Evolutionary conservation across 2,329 filamentous ascomycete species (phyloP).

Genomic region (Bipolaris cookei): DNA sequence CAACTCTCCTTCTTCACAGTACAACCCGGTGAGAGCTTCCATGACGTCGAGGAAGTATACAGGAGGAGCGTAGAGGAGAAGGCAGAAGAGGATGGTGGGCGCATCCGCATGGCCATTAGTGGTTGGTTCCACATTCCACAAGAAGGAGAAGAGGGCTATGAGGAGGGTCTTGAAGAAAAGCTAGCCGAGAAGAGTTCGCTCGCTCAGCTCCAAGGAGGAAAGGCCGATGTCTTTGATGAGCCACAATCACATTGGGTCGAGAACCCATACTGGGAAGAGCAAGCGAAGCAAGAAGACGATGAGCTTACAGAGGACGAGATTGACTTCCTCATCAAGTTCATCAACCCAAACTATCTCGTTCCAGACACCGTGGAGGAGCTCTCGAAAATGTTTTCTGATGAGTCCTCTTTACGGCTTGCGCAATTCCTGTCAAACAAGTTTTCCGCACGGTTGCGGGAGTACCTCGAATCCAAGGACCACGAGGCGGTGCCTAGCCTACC

Average conservation of each 20-base stretch:
- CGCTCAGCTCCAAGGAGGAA: conserved; percentile 83
- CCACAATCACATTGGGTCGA: conserved; percentile 68
- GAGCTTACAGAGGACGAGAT: conserved; percentile 79
- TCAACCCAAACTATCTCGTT: conserved; percentile 87
- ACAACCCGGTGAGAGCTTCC: conserved; percentile 97
- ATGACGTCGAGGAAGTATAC: conserved; percentile 98
- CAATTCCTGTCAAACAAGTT: conserved; percentile 82
- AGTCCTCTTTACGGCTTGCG: conserved; percentile 82
- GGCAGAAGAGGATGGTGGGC: conserved; percentile 71
- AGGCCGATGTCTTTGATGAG: conserved; percentile 86
- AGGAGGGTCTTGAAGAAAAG: conserved; percentile 85
- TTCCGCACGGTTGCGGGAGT: conserved; percentile 70
- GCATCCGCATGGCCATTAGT: conserved; percentile 95
- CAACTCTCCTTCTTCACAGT: conserved; percentile 98
- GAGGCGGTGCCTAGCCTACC: conserved; percentile 54
- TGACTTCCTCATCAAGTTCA: conserved; percentile 87
- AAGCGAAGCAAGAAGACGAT: conserved; percentile 55
- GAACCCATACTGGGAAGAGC: conserved; percentile 43
- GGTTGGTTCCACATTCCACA: conserved; percentile 99
- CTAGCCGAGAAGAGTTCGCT: conserved; percentile 88
- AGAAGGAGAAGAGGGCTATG: conserved; percentile 87
- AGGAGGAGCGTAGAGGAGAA: conserved; percentile 65
- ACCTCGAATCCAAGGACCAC: conserved; percentile 64
- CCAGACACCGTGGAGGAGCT: conserved; percentile 89
- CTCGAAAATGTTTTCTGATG: conserved; percentile 77